phyloP scores from a whole-genome alignment of 2,329 filamentous ascomycete genomes.

The Pyrenophora tritici-repentis region DNA sequence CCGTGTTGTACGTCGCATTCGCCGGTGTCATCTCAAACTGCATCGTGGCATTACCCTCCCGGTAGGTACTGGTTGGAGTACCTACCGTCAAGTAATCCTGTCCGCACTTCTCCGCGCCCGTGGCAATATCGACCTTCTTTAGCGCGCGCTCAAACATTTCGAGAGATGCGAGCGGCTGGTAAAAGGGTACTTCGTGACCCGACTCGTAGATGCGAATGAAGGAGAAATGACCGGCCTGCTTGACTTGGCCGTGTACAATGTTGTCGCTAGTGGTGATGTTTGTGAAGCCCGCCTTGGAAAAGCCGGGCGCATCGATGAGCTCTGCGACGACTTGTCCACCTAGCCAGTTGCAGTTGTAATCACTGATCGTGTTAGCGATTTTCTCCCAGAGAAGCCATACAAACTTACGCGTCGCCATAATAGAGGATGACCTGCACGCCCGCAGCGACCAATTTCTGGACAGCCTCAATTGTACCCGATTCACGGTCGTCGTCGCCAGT shows the following conservation, averaged over 20 bases:
- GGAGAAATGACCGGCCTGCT: conserved; percentile 57
- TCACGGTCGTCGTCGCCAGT: conserved; percentile 58
- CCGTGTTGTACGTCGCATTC: conserved; percentile 57
- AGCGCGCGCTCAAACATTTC: conserved; percentile 58
- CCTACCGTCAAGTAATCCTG: conserved; percentile 43
- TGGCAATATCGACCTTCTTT: conserved; percentile 56
- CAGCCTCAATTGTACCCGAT: conserved; percentile 50
- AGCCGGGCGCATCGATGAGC: conserved; percentile 50
- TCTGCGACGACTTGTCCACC: conserved; percentile 51
- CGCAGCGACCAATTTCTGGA: conserved; percentile 46
- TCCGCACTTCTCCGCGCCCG: conserved; percentile 45
- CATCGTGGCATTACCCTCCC: conserved; percentile 54
- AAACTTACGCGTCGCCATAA: conserved; percentile 53
- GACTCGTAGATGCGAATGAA: conserved; percentile 58
- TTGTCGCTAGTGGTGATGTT: conserved; percentile 53
- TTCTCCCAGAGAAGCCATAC: not conserved
- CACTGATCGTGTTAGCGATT: conserved; percentile 22
- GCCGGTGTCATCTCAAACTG: conserved; percentile 50
- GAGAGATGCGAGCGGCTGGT: conserved; percentile 57
- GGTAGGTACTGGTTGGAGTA: conserved; percentile 44
- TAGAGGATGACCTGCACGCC: conserved; percentile 52
- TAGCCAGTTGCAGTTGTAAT: conserved; percentile 56
- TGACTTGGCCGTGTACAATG: conserved; percentile 59
- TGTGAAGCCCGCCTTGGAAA: conserved; percentile 53
- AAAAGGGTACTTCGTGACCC: conserved; percentile 60